These are phyloP conservation scores for Backusella westeae DNA, from an alignment of 192 early-diverging fungal species.

Conservation along the genomic window DNA sequence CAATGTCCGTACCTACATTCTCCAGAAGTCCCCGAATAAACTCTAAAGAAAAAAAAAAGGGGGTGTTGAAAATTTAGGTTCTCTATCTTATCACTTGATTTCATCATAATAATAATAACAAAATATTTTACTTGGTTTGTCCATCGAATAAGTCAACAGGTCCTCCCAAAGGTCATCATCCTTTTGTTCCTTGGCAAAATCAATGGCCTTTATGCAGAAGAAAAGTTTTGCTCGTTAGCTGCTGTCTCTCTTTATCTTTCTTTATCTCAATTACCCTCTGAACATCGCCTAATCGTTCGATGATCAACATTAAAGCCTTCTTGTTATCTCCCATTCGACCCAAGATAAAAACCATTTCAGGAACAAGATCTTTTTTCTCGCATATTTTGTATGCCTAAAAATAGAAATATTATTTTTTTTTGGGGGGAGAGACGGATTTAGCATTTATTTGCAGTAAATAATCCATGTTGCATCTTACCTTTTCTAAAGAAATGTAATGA, in stretches of 20 bases:
- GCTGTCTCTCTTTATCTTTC: neutral
- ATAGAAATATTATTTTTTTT: conserved; percentile 16
- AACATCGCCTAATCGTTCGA: conserved; percentile 86
- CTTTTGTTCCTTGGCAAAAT: conserved; percentile 97
- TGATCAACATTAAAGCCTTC: conserved; percentile 90
- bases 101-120: neutral
- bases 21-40: conserved; percentile 94
- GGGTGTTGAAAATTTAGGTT: neutral
- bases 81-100: conserved; percentile 2
- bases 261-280: conserved; percentile 52
- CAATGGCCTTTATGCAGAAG: conserved; percentile 70
- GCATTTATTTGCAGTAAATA: conserved; percentile 14
- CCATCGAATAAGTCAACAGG: conserved; percentile 87
- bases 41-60: conserved; percentile 37
- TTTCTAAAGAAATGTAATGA: conserved; percentile 74
- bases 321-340: conserved; percentile 98
- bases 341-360: conserved; percentile 96
- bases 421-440: neutral
- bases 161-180: conserved; percentile 97
- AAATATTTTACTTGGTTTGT: conserved; percentile 80
- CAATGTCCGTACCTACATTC: conserved; percentile 83
- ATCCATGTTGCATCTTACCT: conserved; percentile 39
- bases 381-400: conserved; percentile 77
- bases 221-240: neutral
- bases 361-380: conserved; percentile 84